Evolutionary conservation across 768 basidiomycete species (phyloP).

Genomic region (Trametes sanguinea): DNA sequence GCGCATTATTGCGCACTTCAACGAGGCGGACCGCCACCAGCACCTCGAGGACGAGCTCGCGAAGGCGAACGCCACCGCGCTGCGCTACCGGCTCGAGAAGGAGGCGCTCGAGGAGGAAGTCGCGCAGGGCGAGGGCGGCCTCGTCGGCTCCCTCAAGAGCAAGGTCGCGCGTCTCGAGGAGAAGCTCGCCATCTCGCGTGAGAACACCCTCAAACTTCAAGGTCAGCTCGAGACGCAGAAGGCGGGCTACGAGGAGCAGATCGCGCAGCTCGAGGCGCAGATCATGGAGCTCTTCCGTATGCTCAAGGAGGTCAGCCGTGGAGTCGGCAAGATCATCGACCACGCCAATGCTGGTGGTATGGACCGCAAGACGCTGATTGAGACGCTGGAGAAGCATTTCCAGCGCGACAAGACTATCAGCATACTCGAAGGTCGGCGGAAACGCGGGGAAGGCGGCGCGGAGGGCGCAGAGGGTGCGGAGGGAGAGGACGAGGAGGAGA

Average conservation of each 20-base stretch:
- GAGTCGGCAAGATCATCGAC: constrained; percentile 72
- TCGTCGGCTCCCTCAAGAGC: constrained; percentile 79
- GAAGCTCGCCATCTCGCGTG: constrained; percentile 75
- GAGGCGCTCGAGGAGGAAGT: constrained; percentile 82
- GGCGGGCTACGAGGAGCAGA: constrained; percentile 78
- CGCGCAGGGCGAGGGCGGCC: constrained; percentile 75
- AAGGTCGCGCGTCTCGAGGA: constrained; percentile 73
- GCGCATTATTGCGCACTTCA: constrained; percentile 84
- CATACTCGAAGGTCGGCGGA: constrained; percentile 76
- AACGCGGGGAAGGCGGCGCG: constrained; percentile 34
- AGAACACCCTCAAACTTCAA: constrained; percentile 74
- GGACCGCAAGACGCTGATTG: constrained; percentile 81
- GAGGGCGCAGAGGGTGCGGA: constrained; percentile 40
- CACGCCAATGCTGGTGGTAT: constrained; percentile 53
- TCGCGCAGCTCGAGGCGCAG: constrained; percentile 86
- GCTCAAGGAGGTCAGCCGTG: constrained; percentile 82
- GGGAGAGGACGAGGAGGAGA: constrained; percentile 55
- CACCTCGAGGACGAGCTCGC: constrained; percentile 76
- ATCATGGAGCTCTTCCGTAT: constrained; percentile 94
- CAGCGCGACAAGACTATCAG: constrained; percentile 83
- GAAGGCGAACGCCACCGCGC: constrained; percentile 61
- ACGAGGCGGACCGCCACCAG: constrained; percentile 84
- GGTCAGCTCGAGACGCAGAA: constrained; percentile 79
- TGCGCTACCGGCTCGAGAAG: constrained; percentile 77
- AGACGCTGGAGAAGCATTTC: constrained; percentile 77